Conservation (phyloP, 352 stramenopile species). For the Pythium aristosporum region DNA sequence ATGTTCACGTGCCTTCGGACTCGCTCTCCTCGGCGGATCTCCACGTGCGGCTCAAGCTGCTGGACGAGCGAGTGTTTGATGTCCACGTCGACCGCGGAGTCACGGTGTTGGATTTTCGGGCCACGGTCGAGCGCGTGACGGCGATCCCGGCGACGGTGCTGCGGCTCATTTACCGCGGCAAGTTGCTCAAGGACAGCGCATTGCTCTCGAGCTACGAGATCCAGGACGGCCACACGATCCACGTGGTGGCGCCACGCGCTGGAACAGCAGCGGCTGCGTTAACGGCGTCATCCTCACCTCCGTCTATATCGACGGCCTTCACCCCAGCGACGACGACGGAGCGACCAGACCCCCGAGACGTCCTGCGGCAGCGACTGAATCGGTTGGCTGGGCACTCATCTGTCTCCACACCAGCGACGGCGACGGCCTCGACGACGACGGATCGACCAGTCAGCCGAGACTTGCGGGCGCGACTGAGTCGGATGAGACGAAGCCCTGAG, state of each 20-base stretch:
- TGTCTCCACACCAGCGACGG: neutral
- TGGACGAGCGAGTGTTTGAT: constrained; percentile 79
- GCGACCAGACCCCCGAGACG: constrained; percentile 13
- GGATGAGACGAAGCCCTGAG: constrained; percentile 23
- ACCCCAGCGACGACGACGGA: neutral
- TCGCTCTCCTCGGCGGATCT: constrained; percentile 12
- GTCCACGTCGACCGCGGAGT: constrained; percentile 44
- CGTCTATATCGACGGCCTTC: neutral
- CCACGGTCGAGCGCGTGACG: constrained; percentile 51
- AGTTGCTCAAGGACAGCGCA: constrained; percentile 82
- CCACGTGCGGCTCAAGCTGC: constrained; percentile 67
- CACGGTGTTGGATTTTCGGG: constrained; percentile 64
- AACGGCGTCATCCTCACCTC: neutral
- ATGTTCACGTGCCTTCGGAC: constrained; percentile 8
- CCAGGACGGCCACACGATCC: constrained; percentile 91
- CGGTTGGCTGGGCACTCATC: neutral
- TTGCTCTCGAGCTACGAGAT: constrained; percentile 78
- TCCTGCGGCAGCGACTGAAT: constrained; percentile 6
- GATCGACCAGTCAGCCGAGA: constrained; percentile 11
- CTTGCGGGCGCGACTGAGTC: constrained; percentile 9
- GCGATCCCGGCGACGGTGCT: constrained; percentile 62
- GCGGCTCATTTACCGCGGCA: constrained; percentile 91
- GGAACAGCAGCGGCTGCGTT: neutral
- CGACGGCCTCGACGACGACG: constrained; percentile 4
- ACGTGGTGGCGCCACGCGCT: constrained; percentile 77